Conservation (phyloP, 345 rosid genomes). For the Salix udensis region DNA sequence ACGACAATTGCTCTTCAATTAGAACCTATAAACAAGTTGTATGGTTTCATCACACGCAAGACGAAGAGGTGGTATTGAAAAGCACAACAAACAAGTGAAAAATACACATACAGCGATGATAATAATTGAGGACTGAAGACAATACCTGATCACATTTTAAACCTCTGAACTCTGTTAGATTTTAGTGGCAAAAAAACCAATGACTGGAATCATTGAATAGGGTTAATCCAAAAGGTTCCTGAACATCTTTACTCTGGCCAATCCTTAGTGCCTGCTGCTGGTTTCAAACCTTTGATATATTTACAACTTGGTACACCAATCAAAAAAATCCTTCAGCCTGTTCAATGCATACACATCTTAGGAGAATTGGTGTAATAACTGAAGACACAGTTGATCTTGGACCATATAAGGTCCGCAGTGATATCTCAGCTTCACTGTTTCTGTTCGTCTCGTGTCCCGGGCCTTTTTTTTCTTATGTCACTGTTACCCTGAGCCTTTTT, state of each 20-base stretch:
- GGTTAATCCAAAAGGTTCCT: conserved; percentile 4
- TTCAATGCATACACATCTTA: neutral
- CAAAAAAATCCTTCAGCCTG: neutral
- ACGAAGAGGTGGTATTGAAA: neutral
- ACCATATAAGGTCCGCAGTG: neutral
- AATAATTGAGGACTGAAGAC: neutral
- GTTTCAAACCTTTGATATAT: neutral
- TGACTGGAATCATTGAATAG: neutral
- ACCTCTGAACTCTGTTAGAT: neutral
- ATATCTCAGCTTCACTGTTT: neutral
- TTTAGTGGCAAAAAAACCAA: neutral
- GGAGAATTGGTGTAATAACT: neutral
- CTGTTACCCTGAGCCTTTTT: neutral
- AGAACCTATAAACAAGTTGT: neutral
- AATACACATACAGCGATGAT: neutral
- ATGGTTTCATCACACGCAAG: neutral
- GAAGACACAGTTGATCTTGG: neutral
- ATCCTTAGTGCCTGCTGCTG: neutral
- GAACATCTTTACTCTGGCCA: conserved; percentile 3
- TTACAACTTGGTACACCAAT: neutral
- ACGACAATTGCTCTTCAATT: neutral
- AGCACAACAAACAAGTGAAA: neutral
- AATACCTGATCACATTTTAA: conserved; percentile 11
- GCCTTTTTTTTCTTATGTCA: neutral
- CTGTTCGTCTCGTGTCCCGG: neutral